These are phyloP conservation scores for Parathielavia appendiculata DNA, from an alignment of 495 filamentous ascomycete genomes.

Conservation along the genomic window DNA sequence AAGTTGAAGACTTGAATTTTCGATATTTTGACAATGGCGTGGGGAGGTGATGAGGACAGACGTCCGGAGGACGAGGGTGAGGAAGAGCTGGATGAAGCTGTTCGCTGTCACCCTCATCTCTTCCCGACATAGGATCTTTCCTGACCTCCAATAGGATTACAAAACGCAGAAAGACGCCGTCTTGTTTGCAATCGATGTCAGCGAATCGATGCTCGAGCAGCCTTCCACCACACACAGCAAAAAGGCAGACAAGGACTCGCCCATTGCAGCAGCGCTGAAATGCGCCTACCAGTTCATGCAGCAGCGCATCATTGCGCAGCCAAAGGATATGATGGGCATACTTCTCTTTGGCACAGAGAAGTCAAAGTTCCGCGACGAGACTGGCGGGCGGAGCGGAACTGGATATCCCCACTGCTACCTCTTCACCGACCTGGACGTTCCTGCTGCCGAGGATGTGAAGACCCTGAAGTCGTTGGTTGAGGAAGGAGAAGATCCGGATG, in stretches of 20 bases:
- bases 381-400: slow-evolving; percentile 52
- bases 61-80: slow-evolving; percentile 63
- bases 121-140: not conserved
- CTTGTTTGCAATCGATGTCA: slow-evolving; percentile 93
- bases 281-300: slow-evolving; percentile 95
- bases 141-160: slow-evolving; percentile 57
- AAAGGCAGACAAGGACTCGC: slow-evolving; percentile 66
- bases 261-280: slow-evolving; percentile 78
- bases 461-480: slow-evolving; percentile 67
- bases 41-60: slow-evolving; percentile 38
- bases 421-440: slow-evolving; percentile 81
- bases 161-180: slow-evolving; percentile 93
- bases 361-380: slow-evolving; percentile 73
- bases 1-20: too few species aligned
- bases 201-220: slow-evolving; percentile 74
- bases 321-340: slow-evolving; percentile 96
- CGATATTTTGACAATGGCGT: slow-evolving; percentile 33
- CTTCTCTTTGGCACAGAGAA: slow-evolving; percentile 88
- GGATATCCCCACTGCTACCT: slow-evolving; percentile 91
- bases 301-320: slow-evolving; percentile 94
- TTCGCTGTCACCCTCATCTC: slow-evolving; percentile 33
- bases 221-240: slow-evolving; percentile 61
- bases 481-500: slow-evolving; percentile 60
- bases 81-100: slow-evolving; percentile 68
- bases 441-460: slow-evolving; percentile 82